phyloP scores from a whole-genome alignment of 148 eudicot species.

The Rhododendron kiyosumense region DNA sequence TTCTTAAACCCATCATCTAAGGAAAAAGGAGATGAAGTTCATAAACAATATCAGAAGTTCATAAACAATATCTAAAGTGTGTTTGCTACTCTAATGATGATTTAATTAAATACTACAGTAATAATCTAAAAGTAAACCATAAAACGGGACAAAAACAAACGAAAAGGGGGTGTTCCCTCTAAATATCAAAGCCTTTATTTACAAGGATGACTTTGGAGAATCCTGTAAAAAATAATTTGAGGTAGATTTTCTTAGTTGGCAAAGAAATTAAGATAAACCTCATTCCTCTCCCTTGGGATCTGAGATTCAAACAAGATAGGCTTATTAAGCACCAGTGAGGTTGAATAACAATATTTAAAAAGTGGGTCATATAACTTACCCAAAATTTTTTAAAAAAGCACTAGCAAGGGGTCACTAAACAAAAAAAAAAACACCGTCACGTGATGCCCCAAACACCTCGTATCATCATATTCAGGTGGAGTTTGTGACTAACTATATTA shows the following conservation, averaged over 20 bases:
- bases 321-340: background rate
- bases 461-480: background rate
- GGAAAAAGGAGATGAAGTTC: background rate
- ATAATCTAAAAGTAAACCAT: background rate
- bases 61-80: no score
- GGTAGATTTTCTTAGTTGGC: background rate
- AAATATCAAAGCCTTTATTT: background rate
- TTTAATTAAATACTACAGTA: background rate
- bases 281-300: conserved; percentile 10
- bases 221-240: background rate
- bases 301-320: conserved; percentile 12
- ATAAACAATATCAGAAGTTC: background rate
- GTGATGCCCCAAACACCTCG: background rate
- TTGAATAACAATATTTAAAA: background rate
- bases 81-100: background rate
- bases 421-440: background rate
- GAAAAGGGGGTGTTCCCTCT: background rate
- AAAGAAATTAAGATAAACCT: conserved; percentile 1
- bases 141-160: background rate
- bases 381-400: background rate
- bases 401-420: background rate
- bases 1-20: background rate
- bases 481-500: background rate
- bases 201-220: background rate
- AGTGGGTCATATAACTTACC: background rate